These are phyloP conservation scores for Przewalskia tangutica DNA, from an alignment of 257 asterid genomes.

Conservation along the genomic window DNA sequence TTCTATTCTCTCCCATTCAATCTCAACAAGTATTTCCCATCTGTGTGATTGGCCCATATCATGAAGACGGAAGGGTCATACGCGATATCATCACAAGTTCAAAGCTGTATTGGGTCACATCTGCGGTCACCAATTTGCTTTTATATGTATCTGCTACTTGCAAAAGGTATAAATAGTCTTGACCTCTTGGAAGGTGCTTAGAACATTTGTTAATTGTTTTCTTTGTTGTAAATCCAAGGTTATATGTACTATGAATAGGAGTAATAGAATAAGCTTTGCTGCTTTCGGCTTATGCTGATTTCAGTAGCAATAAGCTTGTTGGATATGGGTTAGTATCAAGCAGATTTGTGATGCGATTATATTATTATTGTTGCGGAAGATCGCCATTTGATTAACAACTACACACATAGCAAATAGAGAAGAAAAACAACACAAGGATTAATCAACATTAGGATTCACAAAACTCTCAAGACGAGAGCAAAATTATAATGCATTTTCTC, in stretches of 20 bases:
- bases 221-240: not conserved
- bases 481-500: not conserved
- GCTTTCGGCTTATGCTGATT: not conserved
- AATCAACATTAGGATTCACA: not conserved
- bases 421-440: not conserved
- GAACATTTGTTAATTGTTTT: not conserved
- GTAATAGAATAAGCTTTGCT: not conserved
- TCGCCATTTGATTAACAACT: too few relatives aligned
- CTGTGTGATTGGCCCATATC: slow-evolving; percentile 32
- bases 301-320: not conserved
- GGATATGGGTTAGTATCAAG: not conserved
- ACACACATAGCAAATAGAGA: not conserved
- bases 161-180: not conserved
- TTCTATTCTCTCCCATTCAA: slow-evolving; percentile 90
- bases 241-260: not conserved
- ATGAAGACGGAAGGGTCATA: slow-evolving; percentile 6
- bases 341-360: not conserved
- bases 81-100: slow-evolving; percentile 2
- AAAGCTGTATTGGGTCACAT: not conserved
- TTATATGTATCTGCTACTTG: not conserved
- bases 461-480: not conserved
- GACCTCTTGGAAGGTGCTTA: not conserved
- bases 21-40: slow-evolving; percentile 88
- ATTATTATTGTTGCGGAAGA: not conserved
- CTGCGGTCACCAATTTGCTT: not conserved